Evolutionary conservation across 495 filamentous ascomycete species (phyloP).

Genomic region (Jackrogersella multiformis): DNA sequence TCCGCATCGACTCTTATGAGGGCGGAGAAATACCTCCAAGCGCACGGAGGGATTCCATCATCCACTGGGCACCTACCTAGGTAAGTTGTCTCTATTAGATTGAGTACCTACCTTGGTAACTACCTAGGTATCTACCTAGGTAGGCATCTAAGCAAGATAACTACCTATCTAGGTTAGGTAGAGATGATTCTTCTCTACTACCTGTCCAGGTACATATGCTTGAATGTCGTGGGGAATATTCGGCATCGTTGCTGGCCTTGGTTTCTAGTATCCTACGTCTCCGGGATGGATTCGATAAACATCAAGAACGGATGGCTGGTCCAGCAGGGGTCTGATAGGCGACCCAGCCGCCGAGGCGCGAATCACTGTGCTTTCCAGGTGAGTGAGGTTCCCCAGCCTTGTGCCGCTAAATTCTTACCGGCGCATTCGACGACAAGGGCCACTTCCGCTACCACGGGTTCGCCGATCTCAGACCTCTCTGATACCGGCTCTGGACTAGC

Average conservation of each 20-base stretch:
- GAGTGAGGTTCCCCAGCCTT: constrained; percentile 23
- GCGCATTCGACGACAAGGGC: background rate
- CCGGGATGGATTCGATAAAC: background rate
- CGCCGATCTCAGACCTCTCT: constrained; percentile 16
- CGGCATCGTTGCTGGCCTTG: constrained; percentile 19
- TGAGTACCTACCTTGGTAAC: background rate
- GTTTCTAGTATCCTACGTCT: background rate
- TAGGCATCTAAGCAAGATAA: too few species aligned
- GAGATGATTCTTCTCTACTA: too few species aligned
- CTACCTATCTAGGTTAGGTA: too few species aligned
- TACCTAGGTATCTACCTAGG: background rate
- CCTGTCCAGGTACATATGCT: too few species aligned
- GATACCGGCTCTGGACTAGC: background rate
- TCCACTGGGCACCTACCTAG: constrained; percentile 6
- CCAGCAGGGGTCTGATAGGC: constrained; percentile 1
- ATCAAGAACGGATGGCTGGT: background rate
- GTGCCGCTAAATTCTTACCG: constrained; percentile 33
- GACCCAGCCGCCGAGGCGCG: constrained; percentile 5
- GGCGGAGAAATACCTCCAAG: background rate
- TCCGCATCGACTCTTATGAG: background rate
- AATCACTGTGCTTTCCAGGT: constrained; percentile 16
- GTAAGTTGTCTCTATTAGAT: too few species aligned
- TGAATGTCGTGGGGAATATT: constrained; percentile 15
- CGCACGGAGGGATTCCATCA: background rate
- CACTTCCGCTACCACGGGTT: constrained; percentile 23